Base-by-base conservation (phyloP, 2,329 filamentous ascomycete genomes). In the Monosporascus sp. region DNA sequence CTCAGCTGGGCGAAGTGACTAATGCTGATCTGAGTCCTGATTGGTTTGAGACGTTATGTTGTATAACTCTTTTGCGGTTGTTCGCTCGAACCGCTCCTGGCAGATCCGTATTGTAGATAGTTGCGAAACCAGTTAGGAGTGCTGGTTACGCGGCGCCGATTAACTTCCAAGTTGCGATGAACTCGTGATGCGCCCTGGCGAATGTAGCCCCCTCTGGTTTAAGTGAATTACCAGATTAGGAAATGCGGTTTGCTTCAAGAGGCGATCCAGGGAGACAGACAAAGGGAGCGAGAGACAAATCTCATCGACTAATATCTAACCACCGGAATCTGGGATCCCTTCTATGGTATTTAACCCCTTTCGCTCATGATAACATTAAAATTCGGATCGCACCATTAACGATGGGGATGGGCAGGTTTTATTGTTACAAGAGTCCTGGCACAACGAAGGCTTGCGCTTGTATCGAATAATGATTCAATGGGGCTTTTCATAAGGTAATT, bases 401-500 rank as follows among this genome's bases (percentile, higher is more conserved):
- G 37, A 52, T 56, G 54, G 54, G 51, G 44, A 49, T 55, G 58
- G 57, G 52, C 56, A 52, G 53, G 55, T 60, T 46, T 48, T 55
- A 60, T 60, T 62, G 55, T 59, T 14, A 14, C 31, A 5, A 11
- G 5, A 60, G 41, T 41, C 51, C 55, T 56, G 55, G 49, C 51
- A 49, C 48, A 57, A 56, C 52, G 37, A 54, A 58, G 46, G 54
- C 43, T 46, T 18, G 46, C 46, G 52, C 45, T 49, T 58, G 54
- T 57, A 61, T 60, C 58, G 58, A 60, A 60, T 62, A 60, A 65
- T 64, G 57, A 56, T 59, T 58, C 59, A 49, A 50, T 54, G 49
- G 51, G 52, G n/a, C 55, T 67, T 69, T 66, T 57, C 57, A 69
- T 69, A 61, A 65, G 61, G 65, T 68, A 70, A 69, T 68, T 68